Evolutionary conservation across 75 land plant species (phyloP), one percentile per base, ranked within the genome.

Genomic region (Sequoiadendron giganteum): DNA sequence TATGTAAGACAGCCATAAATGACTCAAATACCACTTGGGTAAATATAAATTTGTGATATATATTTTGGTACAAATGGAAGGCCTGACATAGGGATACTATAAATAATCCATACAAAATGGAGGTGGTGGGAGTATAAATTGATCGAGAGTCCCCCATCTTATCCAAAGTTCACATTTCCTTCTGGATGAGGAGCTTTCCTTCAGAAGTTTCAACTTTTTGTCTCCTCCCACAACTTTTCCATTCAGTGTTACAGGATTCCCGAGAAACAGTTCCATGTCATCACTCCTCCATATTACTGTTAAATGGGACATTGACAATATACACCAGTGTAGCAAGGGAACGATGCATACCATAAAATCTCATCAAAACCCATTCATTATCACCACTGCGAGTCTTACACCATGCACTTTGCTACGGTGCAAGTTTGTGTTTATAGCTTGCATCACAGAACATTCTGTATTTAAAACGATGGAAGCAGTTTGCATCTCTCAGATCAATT

Each of bases 401-500:
- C 40, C 28, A 79, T 40, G 43, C 21, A 40, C 9, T 25, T 42
- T 79, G n/a, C 40, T 21, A 79, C 9, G 21, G 43, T 79, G n/a
- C 45, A 77, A 77, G 25, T 21, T 7, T 39, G 81, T 78, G 28
- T 78, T 39, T 40, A 78, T 40, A 78, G 45, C 43, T 78, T 18
- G 2, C 45, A 40, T 39, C 42, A 39, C 1, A 15, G 38, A 36
- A 36, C 34, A 34, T 75, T 36, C 15, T 36, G 4, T 38, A 40
- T 16, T 6, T 38, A 40, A 9, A 19, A 40, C 38, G 43, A 78
- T 87, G 88, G 7, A 21, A 84, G n/a, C 43, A 3, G 84, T 45
- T 87, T 16, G 18, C 54, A 85, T 84, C 56, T n/a, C 30, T 87
- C 88, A 87, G 34, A 48, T 45, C 38, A 13, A 82, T 87, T 28